Conservation (phyloP, 164 flowering plant genomes). For the Houttuynia cordata region DNA sequence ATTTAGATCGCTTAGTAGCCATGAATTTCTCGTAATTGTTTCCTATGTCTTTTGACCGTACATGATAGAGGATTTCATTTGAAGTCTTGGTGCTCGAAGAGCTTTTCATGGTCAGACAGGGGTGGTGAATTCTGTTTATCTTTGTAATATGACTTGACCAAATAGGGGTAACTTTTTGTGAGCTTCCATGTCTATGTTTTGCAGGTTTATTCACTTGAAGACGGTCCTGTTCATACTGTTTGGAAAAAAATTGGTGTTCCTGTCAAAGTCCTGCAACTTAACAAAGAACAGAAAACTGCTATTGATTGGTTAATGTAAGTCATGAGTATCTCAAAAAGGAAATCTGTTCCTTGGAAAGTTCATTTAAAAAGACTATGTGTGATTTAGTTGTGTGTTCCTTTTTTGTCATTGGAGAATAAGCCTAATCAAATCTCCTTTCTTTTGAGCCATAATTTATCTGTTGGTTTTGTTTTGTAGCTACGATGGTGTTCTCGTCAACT, state of each 20-base stretch:
- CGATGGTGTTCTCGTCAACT: slow-evolving; percentile 74
- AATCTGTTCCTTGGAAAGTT: not conserved
- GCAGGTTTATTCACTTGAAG: slow-evolving; percentile 76
- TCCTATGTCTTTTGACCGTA: too few relatives aligned
- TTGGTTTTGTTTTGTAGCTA: slow-evolving; percentile 42
- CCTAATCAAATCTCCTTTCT: not conserved
- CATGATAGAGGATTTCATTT: too few relatives aligned
- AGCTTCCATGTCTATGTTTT: not conserved
- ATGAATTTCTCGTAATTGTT: too few relatives aligned
- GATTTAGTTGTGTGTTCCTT: not conserved
- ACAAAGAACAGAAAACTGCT: slow-evolving; percentile 17
- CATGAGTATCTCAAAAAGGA: not conserved
- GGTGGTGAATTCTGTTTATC: too few relatives aligned
- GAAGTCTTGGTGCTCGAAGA: too few relatives aligned
- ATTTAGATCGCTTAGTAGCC: too few relatives aligned
- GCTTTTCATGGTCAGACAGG: too few relatives aligned
- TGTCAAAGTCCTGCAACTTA: slow-evolving; percentile 32
- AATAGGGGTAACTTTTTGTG: too few relatives aligned
- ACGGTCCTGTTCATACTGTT: slow-evolving; percentile 56
- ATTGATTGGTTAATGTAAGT: slow-evolving; percentile 91
- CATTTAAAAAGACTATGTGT: not conserved
- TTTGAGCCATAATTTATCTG: not conserved
- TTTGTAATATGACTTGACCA: too few relatives aligned
- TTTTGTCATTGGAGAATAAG: not conserved
- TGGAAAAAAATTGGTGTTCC: slow-evolving; percentile 61